Base-by-base conservation (phyloP, 2,329 filamentous ascomycete species). In the Teratosphaeria pseudoeucalypti region DNA sequence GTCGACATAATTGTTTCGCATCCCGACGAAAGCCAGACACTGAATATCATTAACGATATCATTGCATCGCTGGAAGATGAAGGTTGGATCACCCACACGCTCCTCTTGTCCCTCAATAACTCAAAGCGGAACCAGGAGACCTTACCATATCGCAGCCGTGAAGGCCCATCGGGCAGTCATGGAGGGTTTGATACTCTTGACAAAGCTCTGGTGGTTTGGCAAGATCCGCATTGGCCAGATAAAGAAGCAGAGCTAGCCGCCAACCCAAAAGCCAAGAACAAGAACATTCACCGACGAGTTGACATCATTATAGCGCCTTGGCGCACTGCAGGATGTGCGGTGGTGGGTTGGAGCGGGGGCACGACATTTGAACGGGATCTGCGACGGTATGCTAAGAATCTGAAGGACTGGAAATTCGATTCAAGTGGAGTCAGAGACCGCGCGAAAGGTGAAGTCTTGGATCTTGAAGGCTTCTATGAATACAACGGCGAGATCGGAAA, bases 191-290 rank as follows among this genome's bases (percentile, higher is more conserved):
- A 96, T 70, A 89, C 85, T 0, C 80, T 97, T 0, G 92, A 97
- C 72, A 96, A 96, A 72, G 91, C 91, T 0, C 77, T 97, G 57
- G 88, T 96, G 0, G 90, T 96, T 0, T 97, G 92, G 92, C 89
- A 95, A 70, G 79, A 91, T 68, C 86, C 86, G 0, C 56, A 63
- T 2, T 76, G 76, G 71, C 71, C 74, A 5, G 72, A 69, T 0
- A 73, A 74, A 59, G 69, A 68, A 1, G 71, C 60, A 14, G 76
- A 76, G 55, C 65, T 73, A 11, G 70, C 65, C 0, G 61, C 61
- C 1, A 67, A 76, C 54, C 49, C 57, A 34, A 70, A 72, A 55
- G 72, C 74, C 1, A 83, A 82, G 67, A 92, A 91, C 61, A 81
- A 84, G 0, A 90, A 90, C 65, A 81, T 82, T 0, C 92, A 96